These are phyloP conservation scores for Dipodascus albidus DNA, from an alignment of 805 yeast genomes.

Conservation along the genomic window DNA sequence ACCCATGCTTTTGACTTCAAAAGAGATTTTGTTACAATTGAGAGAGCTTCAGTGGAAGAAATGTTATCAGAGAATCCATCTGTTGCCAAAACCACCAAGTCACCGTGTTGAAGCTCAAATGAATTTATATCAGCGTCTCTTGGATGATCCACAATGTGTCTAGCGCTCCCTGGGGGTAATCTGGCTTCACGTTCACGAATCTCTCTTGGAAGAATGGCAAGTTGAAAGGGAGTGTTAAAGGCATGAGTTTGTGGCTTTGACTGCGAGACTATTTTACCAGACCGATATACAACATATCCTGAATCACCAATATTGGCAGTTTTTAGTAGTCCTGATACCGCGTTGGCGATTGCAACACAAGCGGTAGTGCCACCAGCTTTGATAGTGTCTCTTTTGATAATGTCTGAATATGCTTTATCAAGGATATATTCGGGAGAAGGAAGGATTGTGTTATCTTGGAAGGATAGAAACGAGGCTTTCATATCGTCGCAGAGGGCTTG, in stretches of 20 bases:
- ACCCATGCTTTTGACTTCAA: slow-evolving; percentile 24
- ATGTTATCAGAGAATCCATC: slow-evolving; percentile 92
- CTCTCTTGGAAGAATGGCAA: slow-evolving; percentile 75
- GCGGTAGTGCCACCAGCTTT: slow-evolving; percentile 93
- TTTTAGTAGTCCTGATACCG: slow-evolving; percentile 38
- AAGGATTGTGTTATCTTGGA: slow-evolving; percentile 6
- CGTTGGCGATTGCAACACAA: slow-evolving; percentile 57
- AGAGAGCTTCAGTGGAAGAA: slow-evolving; percentile 56
- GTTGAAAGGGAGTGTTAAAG: slow-evolving; percentile 86
- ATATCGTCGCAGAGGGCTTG: slow-evolving; percentile 61
- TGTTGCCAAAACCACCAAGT: slow-evolving; percentile 75
- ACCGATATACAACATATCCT: slow-evolving; percentile 80
- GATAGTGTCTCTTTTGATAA: slow-evolving; percentile 45
- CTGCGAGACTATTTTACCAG: slow-evolving; percentile 45
- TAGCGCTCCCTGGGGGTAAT: slow-evolving; percentile 21
- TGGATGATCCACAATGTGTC: slow-evolving; percentile 65
- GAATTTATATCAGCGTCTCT: slow-evolving; percentile 51
- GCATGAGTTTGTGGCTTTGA: slow-evolving; percentile 74
- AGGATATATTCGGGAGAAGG: slow-evolving; percentile 39
- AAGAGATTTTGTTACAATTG: slow-evolving; percentile 48
- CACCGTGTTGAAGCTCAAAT: slow-evolving; percentile 58
- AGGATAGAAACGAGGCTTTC: slow-evolving; percentile 19
- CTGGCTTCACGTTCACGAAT: slow-evolving; percentile 31
- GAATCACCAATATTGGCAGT: slow-evolving; percentile 90
- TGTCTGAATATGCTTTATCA: slow-evolving; percentile 40